phyloP scores from a whole-genome alignment of 2,329 filamentous ascomycete species.

The Magnaporthales sp. region DNA sequence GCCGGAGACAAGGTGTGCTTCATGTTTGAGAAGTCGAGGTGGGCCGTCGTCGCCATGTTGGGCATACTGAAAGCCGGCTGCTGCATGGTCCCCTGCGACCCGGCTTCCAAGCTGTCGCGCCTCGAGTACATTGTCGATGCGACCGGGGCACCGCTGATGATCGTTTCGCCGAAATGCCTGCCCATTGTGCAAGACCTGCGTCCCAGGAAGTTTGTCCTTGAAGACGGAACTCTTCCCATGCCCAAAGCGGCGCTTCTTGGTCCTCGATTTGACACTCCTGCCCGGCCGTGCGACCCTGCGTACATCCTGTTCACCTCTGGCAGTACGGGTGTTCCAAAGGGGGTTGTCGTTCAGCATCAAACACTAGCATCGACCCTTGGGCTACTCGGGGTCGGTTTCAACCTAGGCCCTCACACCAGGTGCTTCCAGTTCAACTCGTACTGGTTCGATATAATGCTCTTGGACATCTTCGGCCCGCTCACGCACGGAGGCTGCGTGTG shows the following conservation, averaged over 20 bases:
- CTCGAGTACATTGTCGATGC: constrained; percentile 7
- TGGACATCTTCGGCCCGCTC: constrained; percentile 26
- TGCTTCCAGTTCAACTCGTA: background rate
- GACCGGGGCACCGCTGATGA: background rate
- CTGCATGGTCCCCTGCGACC: constrained; percentile 14
- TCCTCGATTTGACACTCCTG: constrained; percentile 22
- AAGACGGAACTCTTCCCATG: background rate
- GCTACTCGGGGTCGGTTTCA: constrained; percentile 18
- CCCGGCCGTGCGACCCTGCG: constrained; percentile 38
- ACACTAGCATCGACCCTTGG: constrained; percentile 13
- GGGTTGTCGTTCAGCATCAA: constrained; percentile 15
- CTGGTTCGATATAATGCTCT: background rate
- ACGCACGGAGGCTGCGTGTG: constrained; percentile 19
- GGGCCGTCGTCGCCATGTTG: constrained; percentile 12
- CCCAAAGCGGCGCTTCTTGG: background rate
- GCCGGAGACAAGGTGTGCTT: constrained; percentile 12
- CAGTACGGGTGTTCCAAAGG: constrained; percentile 51
- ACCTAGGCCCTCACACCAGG: background rate
- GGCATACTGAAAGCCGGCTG: constrained; percentile 18
- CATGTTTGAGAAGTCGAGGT: constrained; percentile 15
- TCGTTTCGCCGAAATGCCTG: too few relatives aligned
- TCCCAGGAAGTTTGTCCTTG: background rate
- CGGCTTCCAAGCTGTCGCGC: constrained; percentile 8
- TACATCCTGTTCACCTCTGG: constrained; percentile 48
- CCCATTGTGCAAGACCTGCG: too few relatives aligned